A percentile compares a stretch with the other conserved stretches of the same genome.
Evolutionary conservation across 2,329 filamentous ascomycete species (phyloP).

Genomic region (Clarireedia paspali): DNA sequence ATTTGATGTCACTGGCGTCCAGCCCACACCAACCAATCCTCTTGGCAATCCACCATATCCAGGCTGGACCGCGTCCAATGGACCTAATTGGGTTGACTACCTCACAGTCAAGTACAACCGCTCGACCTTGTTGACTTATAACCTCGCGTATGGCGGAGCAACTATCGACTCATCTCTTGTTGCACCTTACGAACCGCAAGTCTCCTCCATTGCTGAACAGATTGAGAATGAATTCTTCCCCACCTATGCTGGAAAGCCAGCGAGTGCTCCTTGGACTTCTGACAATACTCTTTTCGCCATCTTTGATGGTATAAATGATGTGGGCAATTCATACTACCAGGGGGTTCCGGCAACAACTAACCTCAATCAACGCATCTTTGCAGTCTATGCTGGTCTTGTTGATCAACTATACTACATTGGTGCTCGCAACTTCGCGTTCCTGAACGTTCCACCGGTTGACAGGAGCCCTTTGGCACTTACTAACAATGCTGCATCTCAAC

Average conservation of each 20-base stretch:
- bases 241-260: constrained; percentile 29
- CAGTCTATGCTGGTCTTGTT: constrained; percentile 35
- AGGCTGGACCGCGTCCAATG: constrained; percentile 34
- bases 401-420: constrained; percentile 44
- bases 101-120: constrained; percentile 37
- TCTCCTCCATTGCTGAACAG: constrained; percentile 33
- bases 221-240: constrained; percentile 36
- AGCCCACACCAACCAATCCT: constrained; percentile 32
- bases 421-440: constrained; percentile 48
- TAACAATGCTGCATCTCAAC: constrained; percentile 31
- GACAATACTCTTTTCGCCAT: constrained; percentile 19
- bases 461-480: constrained; percentile 41
- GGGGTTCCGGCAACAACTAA: constrained; percentile 25
- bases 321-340: constrained; percentile 40
- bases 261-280: constrained; percentile 18
- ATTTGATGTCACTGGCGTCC: constrained; percentile 30
- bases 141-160: constrained; percentile 41
- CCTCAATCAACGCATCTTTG: constrained; percentile 36
- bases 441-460: constrained; percentile 53
- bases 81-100: constrained; percentile 49
- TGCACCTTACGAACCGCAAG: constrained; percentile 29
- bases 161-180: constrained; percentile 34
- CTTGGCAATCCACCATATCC: constrained; percentile 35
- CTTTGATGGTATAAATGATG: constrained; percentile 50
- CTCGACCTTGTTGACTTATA: constrained; percentile 40